phyloP scores from a whole-genome alignment of 345 rosid species.

The Theobroma cacao region DNA sequence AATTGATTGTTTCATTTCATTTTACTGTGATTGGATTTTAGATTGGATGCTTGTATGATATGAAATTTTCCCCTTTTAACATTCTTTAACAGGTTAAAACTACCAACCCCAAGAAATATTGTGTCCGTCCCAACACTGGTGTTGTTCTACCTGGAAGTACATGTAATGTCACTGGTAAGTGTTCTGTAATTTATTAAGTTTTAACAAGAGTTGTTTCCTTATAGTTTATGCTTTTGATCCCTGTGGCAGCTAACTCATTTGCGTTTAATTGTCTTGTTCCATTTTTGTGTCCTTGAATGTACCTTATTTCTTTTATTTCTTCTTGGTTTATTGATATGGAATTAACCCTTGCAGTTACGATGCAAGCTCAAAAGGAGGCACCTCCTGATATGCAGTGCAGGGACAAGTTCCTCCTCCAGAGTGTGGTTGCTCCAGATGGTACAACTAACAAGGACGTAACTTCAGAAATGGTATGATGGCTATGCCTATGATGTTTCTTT shows the following conservation, averaged over 20 bases:
- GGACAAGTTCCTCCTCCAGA: constrained; percentile 90
- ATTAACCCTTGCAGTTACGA: constrained; percentile 53
- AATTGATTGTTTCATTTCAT: neutral
- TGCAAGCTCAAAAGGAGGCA: constrained; percentile 90
- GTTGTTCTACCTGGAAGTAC: constrained; percentile 57
- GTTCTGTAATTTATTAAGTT: neutral
- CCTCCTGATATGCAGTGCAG: constrained; percentile 82
- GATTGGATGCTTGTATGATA: neutral
- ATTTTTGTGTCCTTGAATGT: neutral
- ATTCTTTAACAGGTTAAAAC: constrained; percentile 67
- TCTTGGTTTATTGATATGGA: constrained; percentile 11
- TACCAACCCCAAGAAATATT: constrained; percentile 78
- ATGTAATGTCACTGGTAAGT: constrained; percentile 66
- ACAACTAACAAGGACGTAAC: constrained; percentile 51
- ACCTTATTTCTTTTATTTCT: neutral
- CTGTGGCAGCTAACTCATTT: neutral
- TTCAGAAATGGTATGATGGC: constrained; percentile 56
- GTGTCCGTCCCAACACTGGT: constrained; percentile 84
- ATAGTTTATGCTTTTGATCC: neutral
- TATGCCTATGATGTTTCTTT: neutral
- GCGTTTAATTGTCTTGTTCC: neutral
- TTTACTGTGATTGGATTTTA: constrained; percentile 9
- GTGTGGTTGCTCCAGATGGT: constrained; percentile 59
- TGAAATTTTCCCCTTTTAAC: neutral
- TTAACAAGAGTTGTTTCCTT: neutral